Base-by-base conservation (phyloP, 2,329 filamentous ascomycete species). In the Tricladium varicosporioides region DNA sequence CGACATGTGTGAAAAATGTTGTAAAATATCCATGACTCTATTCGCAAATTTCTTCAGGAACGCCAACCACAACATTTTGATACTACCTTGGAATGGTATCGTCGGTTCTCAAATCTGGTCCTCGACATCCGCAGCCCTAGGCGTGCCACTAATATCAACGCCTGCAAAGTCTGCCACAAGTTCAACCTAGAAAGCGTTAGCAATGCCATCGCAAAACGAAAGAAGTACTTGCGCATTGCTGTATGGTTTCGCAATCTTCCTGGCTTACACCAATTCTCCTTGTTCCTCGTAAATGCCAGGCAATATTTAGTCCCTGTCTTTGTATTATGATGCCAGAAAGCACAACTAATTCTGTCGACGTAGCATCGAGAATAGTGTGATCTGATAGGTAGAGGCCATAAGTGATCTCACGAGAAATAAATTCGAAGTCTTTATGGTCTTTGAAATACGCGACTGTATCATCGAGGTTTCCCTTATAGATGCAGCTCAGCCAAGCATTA, bases 331-430 rank as follows among this genome's bases (percentile, higher is more conserved):
- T 84, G 1, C 76, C 78, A 2, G 75, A 70, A 2, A 84, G 68
- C 1, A 81, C 79, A 1, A 81, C 76, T 8, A 84, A 68, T 62
- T 84, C 78, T 1, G 82, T 83, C 48, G 83, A 81, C 2, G 81
- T 57, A 9, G 78, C 78, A 15, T 77, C 77, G 2, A 85, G 68
- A 9, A 84, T 78, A 60, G 74, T 76, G 22, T 81, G 77, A 65
- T 85, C 81, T 9, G 77, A 79, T 0, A 85, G 74, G 61, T 80
- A 85, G 10, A 85, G 70, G 0, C 82, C 82, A 58, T 85, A 85
- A 0, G 79, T 83, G 57, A 85, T 83, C 53, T 83, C 71, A 15
- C 74, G 72, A 15, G 75, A 78, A 5, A 83, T 69, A 78, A 79
- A 84, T 2, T 73, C 74, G 48, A 79, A 78, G 60, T 79, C 77